Conservation (phyloP, 2,329 filamentous ascomycete species). For the Rutstroemia sp. region DNA sequence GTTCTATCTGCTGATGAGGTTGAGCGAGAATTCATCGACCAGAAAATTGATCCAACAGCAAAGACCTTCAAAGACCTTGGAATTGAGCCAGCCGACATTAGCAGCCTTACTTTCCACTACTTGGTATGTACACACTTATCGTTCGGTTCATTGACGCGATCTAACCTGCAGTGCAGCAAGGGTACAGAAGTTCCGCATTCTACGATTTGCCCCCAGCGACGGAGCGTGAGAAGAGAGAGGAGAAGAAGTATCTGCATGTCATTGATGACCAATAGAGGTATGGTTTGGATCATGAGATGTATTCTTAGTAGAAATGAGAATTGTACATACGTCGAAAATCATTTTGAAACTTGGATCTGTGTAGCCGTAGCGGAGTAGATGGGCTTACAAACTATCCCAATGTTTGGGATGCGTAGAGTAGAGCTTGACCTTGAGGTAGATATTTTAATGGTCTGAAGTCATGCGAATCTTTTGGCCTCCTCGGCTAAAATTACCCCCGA, state of each 20-base stretch:
- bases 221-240: slow-evolving; percentile 87
- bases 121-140: slow-evolving; percentile 48
- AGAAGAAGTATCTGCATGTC: slow-evolving; percentile 96
- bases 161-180: slow-evolving; percentile 56
- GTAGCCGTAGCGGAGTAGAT: background rate
- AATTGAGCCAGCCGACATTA: slow-evolving; percentile 82
- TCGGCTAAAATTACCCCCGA: background rate
- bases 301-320: slow-evolving; percentile 15
- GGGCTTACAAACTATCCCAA: background rate
- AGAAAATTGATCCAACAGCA: slow-evolving; percentile 79
- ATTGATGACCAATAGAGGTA: slow-evolving; percentile 68
- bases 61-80: slow-evolving; percentile 94
- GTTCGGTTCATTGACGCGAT: background rate
- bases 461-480: background rate
- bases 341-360: background rate
- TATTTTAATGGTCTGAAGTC: too few relatives aligned
- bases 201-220: slow-evolving; percentile 93
- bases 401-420: too few relatives aligned
- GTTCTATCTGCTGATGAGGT: slow-evolving; percentile 76
- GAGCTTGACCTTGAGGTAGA: too few relatives aligned
- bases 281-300: slow-evolving; percentile 2
- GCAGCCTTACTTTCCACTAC: slow-evolving; percentile 86
- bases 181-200: slow-evolving; percentile 79
- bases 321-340: slow-evolving; percentile 31
- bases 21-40: slow-evolving; percentile 88